A percentile compares a stretch with the other conserved stretches of the same genome.
phyloP scores from a whole-genome alignment of 805 yeast species.

The Saturnispora zaruensis region DNA sequence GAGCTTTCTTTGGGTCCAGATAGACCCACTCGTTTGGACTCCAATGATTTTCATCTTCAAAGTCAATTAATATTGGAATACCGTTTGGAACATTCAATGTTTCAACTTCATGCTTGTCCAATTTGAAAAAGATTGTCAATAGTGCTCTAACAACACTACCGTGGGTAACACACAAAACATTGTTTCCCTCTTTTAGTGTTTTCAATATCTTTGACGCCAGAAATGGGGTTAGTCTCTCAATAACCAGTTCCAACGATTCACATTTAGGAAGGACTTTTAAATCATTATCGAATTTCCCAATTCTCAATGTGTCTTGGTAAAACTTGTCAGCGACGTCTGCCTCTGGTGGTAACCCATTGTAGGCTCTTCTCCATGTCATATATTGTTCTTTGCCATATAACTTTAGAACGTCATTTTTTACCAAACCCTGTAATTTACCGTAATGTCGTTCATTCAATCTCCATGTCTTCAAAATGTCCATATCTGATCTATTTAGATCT shows the following conservation, averaged over 20 bases:
- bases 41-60: slow-evolving; percentile 34
- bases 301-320: slow-evolving; percentile 23
- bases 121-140: slow-evolving; percentile 55
- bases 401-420: slow-evolving; percentile 56
- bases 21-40: slow-evolving; percentile 43
- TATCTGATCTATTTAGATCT: slow-evolving; percentile 40
- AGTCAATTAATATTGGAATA: slow-evolving; percentile 62
- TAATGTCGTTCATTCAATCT: slow-evolving; percentile 79
- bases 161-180: slow-evolving; percentile 67
- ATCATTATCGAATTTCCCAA: slow-evolving; percentile 26
- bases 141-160: slow-evolving; percentile 76
- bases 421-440: slow-evolving; percentile 73
- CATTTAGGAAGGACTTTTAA: slow-evolving; percentile 46
- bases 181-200: slow-evolving; percentile 41
- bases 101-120: slow-evolving; percentile 61
- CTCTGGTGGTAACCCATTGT: slow-evolving; percentile 60
- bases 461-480: slow-evolving; percentile 59
- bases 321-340: slow-evolving; percentile 33
- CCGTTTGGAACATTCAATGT: slow-evolving; percentile 77
- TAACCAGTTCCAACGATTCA: slow-evolving; percentile 68
- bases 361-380: slow-evolving; percentile 74
- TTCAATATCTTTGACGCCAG: slow-evolving; percentile 42
- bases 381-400: slow-evolving; percentile 65
- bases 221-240: slow-evolving; percentile 56
- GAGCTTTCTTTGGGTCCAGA: slow-evolving; percentile 74